Evolutionary conservation across 208 protist genomes (phyloP), one percentile per base, ranked within the genome.

Genomic region (Crithidia fasciculata): DNA sequence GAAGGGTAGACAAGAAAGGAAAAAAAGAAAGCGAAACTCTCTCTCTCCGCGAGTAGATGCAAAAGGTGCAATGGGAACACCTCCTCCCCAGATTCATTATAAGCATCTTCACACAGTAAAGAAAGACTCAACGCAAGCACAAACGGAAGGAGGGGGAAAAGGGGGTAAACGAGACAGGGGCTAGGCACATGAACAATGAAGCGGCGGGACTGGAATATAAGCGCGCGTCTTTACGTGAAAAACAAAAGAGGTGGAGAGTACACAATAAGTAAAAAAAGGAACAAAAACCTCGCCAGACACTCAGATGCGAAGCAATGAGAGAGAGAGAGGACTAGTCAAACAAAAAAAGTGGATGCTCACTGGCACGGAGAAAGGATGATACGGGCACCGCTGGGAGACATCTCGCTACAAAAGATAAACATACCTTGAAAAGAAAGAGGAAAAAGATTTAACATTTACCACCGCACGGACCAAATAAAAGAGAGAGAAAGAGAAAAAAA

Each of bases 401-500:
- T 28, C 28, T 28, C 28, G 28, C 28, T 28, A 28, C 5, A 57
- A 54, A 62, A 40, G 5, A 40, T 12, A 62, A 62, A 62, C 0
- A 8, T 53, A 37, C 28, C 28, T 28, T 28, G 0, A 69, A 44
- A 8, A 69, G 15, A 10, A 69, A 19, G 13, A 69, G 18, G 13
- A 69, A n/a, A 10, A 8, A 36, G 12, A 52, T 53, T 69, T 2
- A 47, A 54, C 19, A 50, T 50, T 13, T 50, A 50, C 45, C 45
- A 13, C 45, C 36, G 28, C 10, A 61, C 3, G 55, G 47, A 59
- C 16, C 16, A 53, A 37, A 72, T 36, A 72, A 37, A 61, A 53
- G 50, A 37, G 10, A 15, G 19, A 12, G 63, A 45, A 57, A 69
- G 28, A 60, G 53, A 54, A 67, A 39, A 67, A 47, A 47, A 74